These are phyloP conservation scores for Neopestalotiopsis clavispora DNA, from an alignment of 2,329 filamentous ascomycete species.

Conservation along the genomic window DNA sequence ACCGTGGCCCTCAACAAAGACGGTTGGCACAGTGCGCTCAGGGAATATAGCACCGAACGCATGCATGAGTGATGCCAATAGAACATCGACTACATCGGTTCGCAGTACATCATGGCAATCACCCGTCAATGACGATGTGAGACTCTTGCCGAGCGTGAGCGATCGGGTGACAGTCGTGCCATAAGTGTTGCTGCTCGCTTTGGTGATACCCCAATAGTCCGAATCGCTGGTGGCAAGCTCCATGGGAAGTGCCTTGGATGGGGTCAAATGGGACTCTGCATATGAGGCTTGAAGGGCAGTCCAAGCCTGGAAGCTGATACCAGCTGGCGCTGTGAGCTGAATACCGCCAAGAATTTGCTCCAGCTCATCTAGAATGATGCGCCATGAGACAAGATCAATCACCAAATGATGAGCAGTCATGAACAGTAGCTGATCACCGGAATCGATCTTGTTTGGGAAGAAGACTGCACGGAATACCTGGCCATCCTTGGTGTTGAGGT, in stretches of 20 bases:
- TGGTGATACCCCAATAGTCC: constrained; percentile 1
- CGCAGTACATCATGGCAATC: constrained; percentile 13
- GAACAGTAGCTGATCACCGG: constrained; percentile 31
- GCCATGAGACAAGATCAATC: constrained; percentile 52
- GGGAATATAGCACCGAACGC: constrained; percentile 20
- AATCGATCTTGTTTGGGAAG: constrained; percentile 22
- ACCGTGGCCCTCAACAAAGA: constrained; percentile 24
- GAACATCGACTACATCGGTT: constrained; percentile 20
- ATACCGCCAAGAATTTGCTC: constrained; percentile 38
- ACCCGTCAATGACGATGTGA: background rate
- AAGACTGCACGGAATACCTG: constrained; percentile 31
- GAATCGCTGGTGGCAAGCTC: background rate
- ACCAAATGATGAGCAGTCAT: constrained; percentile 44
- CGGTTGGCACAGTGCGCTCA: constrained; percentile 19
- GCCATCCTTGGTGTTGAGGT: constrained; percentile 28
- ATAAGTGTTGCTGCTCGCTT: constrained; percentile 1
- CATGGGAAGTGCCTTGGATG: background rate
- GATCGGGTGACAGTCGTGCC: background rate
- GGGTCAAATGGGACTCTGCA: background rate
- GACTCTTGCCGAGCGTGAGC: background rate
- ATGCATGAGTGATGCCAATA: constrained; percentile 18
- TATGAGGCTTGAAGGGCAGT: constrained; percentile 8
- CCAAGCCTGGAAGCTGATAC: constrained; percentile 13
- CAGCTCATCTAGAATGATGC: constrained; percentile 48
- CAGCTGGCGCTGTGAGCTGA: background rate